These are phyloP conservation scores for Telfairia occidentalis DNA, from an alignment of 331 rosid species.

Conservation along the genomic window DNA sequence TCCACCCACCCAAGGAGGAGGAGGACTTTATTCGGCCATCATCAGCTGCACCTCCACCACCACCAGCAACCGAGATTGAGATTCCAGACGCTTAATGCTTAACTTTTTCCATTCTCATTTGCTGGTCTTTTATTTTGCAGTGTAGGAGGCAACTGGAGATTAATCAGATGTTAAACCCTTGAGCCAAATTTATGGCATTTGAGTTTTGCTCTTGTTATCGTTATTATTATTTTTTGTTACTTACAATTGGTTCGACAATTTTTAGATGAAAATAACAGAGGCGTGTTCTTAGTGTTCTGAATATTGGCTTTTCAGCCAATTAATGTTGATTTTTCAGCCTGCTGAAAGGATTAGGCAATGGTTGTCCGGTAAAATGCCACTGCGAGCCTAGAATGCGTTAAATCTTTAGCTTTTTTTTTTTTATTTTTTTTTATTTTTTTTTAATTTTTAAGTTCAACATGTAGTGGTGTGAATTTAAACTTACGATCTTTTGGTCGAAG, in stretches of 20 bases:
- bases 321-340: not conserved
- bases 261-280: not conserved
- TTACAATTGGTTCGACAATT: not conserved
- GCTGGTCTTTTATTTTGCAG: not conserved
- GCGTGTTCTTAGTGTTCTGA: not conserved
- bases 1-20: conserved; percentile 73
- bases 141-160: not conserved
- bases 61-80: not conserved
- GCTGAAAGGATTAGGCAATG: not conserved
- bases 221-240: not conserved
- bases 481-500: no score
- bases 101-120: not conserved
- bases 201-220: not conserved
- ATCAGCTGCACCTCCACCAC: not conserved
- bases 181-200: not conserved
- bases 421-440: no score
- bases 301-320: not conserved
- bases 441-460: no score
- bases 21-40: conserved; percentile 21
- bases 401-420: no score
- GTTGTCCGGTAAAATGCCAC: not conserved
- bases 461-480: no score
- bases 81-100: not conserved
- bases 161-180: not conserved
- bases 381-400: no score